Evolutionary conservation across 805 yeast genomes (phyloP).

Genomic region (Suhomyces vadensis): DNA sequence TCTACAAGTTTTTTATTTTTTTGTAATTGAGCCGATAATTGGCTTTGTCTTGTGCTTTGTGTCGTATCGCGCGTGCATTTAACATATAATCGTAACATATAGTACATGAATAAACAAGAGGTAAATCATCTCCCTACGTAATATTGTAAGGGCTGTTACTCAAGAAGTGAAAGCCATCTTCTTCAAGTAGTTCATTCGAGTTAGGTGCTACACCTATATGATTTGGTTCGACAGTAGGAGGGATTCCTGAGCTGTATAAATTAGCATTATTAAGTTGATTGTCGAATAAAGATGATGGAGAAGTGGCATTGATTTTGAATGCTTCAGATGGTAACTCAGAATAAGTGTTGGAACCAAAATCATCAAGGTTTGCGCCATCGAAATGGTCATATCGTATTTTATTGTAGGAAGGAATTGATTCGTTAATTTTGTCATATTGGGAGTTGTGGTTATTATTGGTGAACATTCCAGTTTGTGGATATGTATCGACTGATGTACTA

Average conservation of each 20-base stretch:
- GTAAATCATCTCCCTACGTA: not conserved
- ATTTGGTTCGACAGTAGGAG: not conserved
- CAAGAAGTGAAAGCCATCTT: conserved; percentile 3
- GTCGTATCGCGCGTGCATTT: not conserved
- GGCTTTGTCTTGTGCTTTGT: not conserved
- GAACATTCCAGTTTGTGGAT: no score
- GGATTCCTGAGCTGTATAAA: not conserved
- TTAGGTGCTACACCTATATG: not conserved
- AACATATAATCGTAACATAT: not conserved
- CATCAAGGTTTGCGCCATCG: conserved; percentile 2
- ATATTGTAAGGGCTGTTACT: not conserved
- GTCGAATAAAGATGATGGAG: conserved; percentile 5
- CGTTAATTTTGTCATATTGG: not conserved
- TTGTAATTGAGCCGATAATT: no score
- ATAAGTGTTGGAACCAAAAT: conserved; percentile 2
- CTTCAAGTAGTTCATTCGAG: not conserved
- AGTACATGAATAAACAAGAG: not conserved
- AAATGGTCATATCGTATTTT: conserved; percentile 1
- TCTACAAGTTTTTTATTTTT: no score
- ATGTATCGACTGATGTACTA: not conserved
- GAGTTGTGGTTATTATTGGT: not conserved
- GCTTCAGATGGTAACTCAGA: conserved; percentile 5
- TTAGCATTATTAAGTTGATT: not conserved
- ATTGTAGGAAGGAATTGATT: not conserved
- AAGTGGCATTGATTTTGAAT: conserved; percentile 1